phyloP scores from a whole-genome alignment of 2,329 filamentous ascomycete species.

The Cladosporium sp. region DNA sequence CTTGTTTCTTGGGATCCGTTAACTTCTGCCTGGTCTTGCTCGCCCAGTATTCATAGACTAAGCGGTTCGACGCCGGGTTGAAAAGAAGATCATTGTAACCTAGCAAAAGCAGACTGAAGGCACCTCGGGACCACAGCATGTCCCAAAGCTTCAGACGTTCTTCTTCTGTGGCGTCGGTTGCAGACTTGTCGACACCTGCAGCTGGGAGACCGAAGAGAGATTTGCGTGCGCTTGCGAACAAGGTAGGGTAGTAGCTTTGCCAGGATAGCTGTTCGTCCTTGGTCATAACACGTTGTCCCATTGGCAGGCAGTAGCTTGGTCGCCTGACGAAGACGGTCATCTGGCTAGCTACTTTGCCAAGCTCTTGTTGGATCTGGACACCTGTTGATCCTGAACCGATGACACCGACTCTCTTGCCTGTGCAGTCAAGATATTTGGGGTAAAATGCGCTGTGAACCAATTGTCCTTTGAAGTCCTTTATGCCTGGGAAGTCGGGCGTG shows the following conservation, averaged over 20 bases:
- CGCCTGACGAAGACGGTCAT: slow-evolving; percentile 65
- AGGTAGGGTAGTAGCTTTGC: slow-evolving; percentile 42
- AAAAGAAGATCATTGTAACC: slow-evolving; percentile 42
- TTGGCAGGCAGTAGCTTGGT: slow-evolving; percentile 64
- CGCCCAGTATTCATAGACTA: slow-evolving; percentile 48
- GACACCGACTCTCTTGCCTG: slow-evolving; percentile 43
- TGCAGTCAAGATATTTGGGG: slow-evolving; percentile 37
- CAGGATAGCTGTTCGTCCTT: slow-evolving; percentile 52
- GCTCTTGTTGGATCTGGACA: slow-evolving; percentile 41
- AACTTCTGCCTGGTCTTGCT: slow-evolving; percentile 45
- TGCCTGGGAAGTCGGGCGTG: slow-evolving; percentile 38
- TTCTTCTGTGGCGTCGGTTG: slow-evolving; percentile 28
- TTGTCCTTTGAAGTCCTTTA: slow-evolving; percentile 41
- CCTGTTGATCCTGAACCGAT: slow-evolving; percentile 47
- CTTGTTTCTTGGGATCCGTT: slow-evolving; percentile 45
- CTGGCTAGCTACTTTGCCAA: slow-evolving; percentile 32
- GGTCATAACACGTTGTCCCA: slow-evolving; percentile 54
- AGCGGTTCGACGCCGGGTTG: slow-evolving; percentile 41
- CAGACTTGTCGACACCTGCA: slow-evolving; percentile 54
- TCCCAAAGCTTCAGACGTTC: slow-evolving; percentile 46
- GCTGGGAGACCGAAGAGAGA: slow-evolving; percentile 48
- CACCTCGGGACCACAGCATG: slow-evolving; percentile 40
- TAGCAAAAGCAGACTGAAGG: slow-evolving; percentile 43
- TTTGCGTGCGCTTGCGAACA: slow-evolving; percentile 46
- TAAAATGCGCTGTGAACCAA: slow-evolving; percentile 44